Evolutionary conservation across 352 stramenopile genomes (phyloP).

Genomic region (Globisporangium ultimum): DNA sequence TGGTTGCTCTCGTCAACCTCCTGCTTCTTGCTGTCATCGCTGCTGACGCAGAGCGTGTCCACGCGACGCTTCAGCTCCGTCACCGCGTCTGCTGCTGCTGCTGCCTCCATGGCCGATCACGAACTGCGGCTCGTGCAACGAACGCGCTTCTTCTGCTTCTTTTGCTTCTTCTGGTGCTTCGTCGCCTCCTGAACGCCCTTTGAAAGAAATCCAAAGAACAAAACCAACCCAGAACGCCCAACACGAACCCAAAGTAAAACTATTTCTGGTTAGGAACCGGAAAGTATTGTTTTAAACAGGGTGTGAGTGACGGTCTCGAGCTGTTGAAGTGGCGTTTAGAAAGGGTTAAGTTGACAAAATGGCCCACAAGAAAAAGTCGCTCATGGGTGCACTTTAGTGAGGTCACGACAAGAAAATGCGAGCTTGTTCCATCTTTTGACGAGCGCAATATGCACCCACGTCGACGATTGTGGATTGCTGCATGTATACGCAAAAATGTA

Average conservation of each 20-base stretch:
- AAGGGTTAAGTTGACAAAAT: background rate
- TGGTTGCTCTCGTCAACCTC: no score
- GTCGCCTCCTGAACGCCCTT: background rate
- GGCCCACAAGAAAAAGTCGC: conserved; percentile 4
- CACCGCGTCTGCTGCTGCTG: conserved; percentile 1
- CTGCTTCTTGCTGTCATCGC: no score
- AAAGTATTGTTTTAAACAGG: background rate
- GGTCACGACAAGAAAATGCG: conserved; percentile 7
- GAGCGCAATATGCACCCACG: no score
- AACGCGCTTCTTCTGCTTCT: background rate
- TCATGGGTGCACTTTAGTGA: background rate
- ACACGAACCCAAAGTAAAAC: conserved; percentile 1
- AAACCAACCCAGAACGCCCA: conserved; percentile 1
- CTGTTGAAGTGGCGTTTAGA: background rate
- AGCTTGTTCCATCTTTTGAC: background rate
- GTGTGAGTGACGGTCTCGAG: conserved; percentile 5
- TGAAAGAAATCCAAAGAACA: conserved; percentile 12
- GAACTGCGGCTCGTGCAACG: background rate
- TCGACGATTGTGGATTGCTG: background rate
- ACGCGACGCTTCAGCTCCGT: background rate
- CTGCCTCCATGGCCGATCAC: background rate
- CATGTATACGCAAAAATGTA: background rate
- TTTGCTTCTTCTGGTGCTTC: conserved; percentile 4
- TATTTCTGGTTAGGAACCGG: background rate
- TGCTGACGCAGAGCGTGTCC: no score